Evolutionary conservation across 1,139 yeast species (phyloP), one percentile per base, ranked within the genome.

Genomic region (Schwanniomyces etchellsii): DNA sequence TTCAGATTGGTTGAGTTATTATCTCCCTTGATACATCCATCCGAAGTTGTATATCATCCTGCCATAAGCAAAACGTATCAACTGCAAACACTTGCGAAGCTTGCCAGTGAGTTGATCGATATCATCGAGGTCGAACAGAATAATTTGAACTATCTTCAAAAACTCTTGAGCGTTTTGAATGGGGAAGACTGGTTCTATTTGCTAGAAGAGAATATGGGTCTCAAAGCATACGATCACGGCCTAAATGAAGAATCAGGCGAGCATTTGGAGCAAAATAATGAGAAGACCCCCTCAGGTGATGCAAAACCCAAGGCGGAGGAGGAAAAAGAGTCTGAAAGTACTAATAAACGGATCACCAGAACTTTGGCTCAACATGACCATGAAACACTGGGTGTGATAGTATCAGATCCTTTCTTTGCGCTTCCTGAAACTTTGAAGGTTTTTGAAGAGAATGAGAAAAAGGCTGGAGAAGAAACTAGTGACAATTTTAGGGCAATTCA

Each of bases 171-270:
- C 39, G 78, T 83, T 1, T 76, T 89, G 47, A 65, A 88, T 32
- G 96, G 96, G 7, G 96, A 89, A 48, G 91, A 85, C 52, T 84
- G 95, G 48, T 69, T 67, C 30, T 77, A 76, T 39, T 57, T 81
- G 25, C 62, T 79, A 24, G 88, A 74, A 35, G 77, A 74, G 22
- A 74, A 75, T 35, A 55, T 88, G 52, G 75, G 77, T 16, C 64
- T 88, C 29, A 81, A 85, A 2, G 66, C 60, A 17, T 83, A 84
- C 48, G 84, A 84, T 48, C 88, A 81, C 45, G 76, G 80, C 26
- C 57, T 67, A 49, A 63, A 55, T 34, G 64, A 57, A 16, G 64
- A 60, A 13, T 16, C 26, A n/a, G 32, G 25, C 9, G 14, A 13
- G 14, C 7, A 7, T 10, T 17, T 15, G n/a, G 28, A 27, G 5